These are phyloP conservation scores for Cordyceps cicadae DNA, from an alignment of 2,329 filamentous ascomycete genomes.

Conservation along the genomic window DNA sequence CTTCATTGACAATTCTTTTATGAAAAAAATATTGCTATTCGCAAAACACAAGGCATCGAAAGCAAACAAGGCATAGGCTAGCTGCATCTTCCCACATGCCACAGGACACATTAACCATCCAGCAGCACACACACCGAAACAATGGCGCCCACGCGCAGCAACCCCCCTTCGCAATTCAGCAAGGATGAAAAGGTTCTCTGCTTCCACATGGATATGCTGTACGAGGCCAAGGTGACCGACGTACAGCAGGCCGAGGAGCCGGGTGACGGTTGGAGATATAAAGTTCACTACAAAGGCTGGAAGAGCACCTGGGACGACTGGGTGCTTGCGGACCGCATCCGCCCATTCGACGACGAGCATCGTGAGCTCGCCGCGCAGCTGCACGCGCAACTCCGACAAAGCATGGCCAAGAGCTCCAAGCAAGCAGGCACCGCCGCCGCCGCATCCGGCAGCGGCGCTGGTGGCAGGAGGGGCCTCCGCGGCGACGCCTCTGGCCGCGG, in stretches of 20 bases:
- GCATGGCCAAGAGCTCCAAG: conserved; percentile 45
- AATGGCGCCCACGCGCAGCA: conserved; percentile 36
- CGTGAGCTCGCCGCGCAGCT: conserved; percentile 75
- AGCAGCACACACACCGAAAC: conserved; percentile 1
- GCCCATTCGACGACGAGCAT: conserved; percentile 92
- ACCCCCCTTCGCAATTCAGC: conserved; percentile 39
- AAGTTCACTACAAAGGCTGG: conserved; percentile 98
- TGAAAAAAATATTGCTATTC: neutral
- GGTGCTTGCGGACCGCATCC: conserved; percentile 87
- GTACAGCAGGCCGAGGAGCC: conserved; percentile 60
- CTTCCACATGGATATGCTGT: conserved; percentile 94
- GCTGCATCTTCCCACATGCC: neutral
- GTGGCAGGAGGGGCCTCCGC: neutral
- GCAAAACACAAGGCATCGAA: neutral
- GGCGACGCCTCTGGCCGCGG: conserved; percentile 45
- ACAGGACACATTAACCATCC: neutral
- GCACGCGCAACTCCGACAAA: conserved; percentile 57
- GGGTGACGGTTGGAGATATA: conserved; percentile 69
- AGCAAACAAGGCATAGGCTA: neutral
- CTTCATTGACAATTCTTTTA: neutral
- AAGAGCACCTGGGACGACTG: conserved; percentile 99
- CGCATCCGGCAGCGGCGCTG: conserved; percentile 15
- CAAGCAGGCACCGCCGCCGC: conserved; percentile 21
- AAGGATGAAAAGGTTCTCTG: conserved; percentile 94
- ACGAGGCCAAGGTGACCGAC: conserved; percentile 93